Percentiles rank a stretch among this genome's conserved stretches.
These are phyloP conservation scores for Chondrus crispus DNA, from an alignment of 23 red algal species.

Conservation along the genomic window DNA sequence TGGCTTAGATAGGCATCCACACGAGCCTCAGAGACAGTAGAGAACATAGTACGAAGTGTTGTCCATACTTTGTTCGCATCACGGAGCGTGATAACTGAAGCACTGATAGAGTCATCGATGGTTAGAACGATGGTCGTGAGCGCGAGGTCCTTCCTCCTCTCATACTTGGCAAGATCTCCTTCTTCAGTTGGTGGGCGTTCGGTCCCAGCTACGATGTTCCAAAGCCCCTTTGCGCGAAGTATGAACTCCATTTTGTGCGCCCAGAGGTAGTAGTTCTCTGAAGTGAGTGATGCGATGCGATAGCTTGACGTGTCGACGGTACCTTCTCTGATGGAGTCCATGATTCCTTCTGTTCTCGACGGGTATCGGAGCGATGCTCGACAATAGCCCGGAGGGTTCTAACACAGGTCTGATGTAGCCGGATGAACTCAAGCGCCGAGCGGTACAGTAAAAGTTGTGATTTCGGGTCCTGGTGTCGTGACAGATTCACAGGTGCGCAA, in stretches of 20 bases:
- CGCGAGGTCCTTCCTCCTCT: constrained; percentile 19
- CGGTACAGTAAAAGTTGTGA: no score
- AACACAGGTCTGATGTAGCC: no score
- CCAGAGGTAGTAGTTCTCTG: not conserved
- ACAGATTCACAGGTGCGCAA: no score
- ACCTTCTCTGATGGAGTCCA: not conserved
- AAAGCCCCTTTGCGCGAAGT: not conserved
- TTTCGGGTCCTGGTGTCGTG: no score
- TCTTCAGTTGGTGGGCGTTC: not conserved
- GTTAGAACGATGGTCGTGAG: not conserved
- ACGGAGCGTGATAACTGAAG: not conserved
- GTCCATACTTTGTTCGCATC: not conserved
- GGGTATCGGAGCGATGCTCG: no score
- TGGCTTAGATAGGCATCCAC: not conserved
- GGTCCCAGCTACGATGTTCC: not conserved
- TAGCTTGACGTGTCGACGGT: not conserved
- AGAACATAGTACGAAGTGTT: not conserved
- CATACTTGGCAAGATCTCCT: no score
- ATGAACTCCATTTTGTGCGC: not conserved
- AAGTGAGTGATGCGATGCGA: not conserved
- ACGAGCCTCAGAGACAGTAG: not conserved
- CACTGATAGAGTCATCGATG: not conserved
- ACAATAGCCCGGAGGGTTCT: no score
- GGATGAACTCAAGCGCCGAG: no score
- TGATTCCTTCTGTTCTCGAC: no score